Evolutionary conservation across 306 rosid species (phyloP).

Genomic region (Vachellia pachyceras): DNA sequence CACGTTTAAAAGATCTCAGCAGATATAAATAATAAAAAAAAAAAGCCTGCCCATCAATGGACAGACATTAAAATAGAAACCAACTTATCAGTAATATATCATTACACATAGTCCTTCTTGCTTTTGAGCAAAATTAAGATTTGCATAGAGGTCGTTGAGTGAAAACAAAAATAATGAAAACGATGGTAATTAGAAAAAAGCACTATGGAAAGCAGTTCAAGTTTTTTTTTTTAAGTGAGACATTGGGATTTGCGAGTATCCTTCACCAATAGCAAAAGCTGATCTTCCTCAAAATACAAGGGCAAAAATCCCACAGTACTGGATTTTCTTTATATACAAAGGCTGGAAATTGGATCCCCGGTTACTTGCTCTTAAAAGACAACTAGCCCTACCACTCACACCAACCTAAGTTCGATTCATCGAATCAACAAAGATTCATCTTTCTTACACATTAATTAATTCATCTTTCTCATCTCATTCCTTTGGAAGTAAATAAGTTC

Average conservation of each 20-base stretch:
- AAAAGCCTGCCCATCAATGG: neutral
- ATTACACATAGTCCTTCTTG: neutral
- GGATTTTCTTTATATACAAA: neutral
- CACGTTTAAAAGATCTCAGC: neutral
- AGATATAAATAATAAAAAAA: too few relatives aligned
- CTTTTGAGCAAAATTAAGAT: neutral
- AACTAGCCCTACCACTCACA: neutral
- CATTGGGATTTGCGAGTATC: neutral
- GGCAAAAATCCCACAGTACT: neutral
- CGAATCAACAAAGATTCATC: neutral
- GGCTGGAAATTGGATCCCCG: neutral
- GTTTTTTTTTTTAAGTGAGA: neutral
- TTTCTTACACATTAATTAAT: conserved; percentile 9
- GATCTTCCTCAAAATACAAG: neutral
- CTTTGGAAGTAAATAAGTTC: neutral
- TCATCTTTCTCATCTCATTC: neutral
- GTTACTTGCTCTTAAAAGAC: neutral
- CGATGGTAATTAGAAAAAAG: neutral
- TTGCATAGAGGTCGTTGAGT: neutral
- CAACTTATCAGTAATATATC: neutral
- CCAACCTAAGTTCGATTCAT: neutral
- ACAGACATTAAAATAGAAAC: neutral
- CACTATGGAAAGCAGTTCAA: neutral
- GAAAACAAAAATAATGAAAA: neutral
- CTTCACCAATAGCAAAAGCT: neutral